These are phyloP conservation scores for Arthrobotrys sinensis DNA, from an alignment of 2,329 filamentous ascomycete species.

Conservation along the genomic window DNA sequence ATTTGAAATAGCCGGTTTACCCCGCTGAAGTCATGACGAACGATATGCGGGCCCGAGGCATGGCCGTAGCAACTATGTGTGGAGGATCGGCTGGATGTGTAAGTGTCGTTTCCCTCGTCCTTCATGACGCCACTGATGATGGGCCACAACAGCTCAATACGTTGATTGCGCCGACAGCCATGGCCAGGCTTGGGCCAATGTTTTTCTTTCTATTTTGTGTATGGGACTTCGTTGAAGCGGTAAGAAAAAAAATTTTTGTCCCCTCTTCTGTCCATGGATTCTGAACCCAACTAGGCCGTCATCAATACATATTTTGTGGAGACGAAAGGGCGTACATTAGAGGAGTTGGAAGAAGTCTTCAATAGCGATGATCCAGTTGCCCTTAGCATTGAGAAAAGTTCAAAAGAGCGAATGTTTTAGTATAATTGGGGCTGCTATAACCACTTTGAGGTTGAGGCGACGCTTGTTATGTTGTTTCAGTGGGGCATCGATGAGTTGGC, in stretches of 20 bases:
- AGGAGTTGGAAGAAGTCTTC: slow-evolving; percentile 64
- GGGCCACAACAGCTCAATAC: slow-evolving; percentile 63
- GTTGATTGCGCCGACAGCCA: slow-evolving; percentile 63
- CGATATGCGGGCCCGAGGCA: slow-evolving; percentile 67
- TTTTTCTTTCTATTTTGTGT: slow-evolving; percentile 70
- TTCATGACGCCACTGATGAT: slow-evolving; percentile 16
- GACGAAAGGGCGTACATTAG: slow-evolving; percentile 63
- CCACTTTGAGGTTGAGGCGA: not conserved
- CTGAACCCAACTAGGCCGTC: slow-evolving; percentile 36
- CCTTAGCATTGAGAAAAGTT: slow-evolving; percentile 48
- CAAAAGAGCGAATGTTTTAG: slow-evolving; percentile 50
- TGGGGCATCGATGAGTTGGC: slow-evolving; percentile 31
- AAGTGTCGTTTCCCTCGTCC: slow-evolving; percentile 61
- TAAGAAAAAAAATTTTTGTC: slow-evolving; percentile 65
- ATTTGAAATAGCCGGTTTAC: slow-evolving; percentile 64
- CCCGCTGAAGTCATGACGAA: slow-evolving; percentile 67
- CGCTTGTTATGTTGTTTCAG: slow-evolving; percentile 13
- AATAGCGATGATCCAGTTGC: slow-evolving; percentile 63
- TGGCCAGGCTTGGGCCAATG: slow-evolving; percentile 68
- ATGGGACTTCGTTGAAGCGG: slow-evolving; percentile 70
- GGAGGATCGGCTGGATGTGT: slow-evolving; percentile 67
- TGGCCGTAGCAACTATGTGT: slow-evolving; percentile 67
- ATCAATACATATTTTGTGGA: slow-evolving; percentile 61
- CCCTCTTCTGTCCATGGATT: not conserved
- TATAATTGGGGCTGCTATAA: not conserved